These are phyloP conservation scores for Eucalyptus regnans DNA, from an alignment of 345 rosid species.

Conservation along the genomic window DNA sequence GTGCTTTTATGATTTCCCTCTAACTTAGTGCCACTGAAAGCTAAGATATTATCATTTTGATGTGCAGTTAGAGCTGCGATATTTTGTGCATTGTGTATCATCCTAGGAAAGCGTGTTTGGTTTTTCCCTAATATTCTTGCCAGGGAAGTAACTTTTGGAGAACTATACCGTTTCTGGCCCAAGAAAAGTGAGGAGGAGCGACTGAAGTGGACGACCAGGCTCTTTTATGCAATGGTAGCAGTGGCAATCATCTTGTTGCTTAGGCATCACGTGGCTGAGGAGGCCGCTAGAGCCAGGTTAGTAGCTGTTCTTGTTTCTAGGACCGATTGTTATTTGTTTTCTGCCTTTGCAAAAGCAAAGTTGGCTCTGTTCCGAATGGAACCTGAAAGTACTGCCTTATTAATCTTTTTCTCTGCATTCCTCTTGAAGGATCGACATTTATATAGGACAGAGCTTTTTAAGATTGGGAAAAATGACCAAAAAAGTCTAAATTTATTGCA, in stretches of 20 bases:
- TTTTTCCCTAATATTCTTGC: slow-evolving; percentile 98
- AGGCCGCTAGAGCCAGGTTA: slow-evolving; percentile 97
- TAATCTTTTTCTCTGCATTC: background rate
- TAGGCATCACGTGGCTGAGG: slow-evolving; percentile 97
- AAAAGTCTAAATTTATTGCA: too few species aligned
- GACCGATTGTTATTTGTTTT: background rate
- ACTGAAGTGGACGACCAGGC: slow-evolving; percentile 90
- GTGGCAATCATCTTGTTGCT: slow-evolving; percentile 64
- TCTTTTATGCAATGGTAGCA: slow-evolving; percentile 72
- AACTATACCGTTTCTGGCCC: slow-evolving; percentile 94
- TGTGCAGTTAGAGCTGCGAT: slow-evolving; percentile 73
- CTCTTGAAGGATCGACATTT: background rate
- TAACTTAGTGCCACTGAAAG: background rate
- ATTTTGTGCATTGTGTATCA: slow-evolving; percentile 60
- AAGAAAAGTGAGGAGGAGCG: slow-evolving; percentile 91
- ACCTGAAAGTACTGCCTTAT: background rate
- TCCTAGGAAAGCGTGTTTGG: slow-evolving; percentile 90
- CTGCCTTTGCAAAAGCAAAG: background rate
- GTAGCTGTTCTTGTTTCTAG: background rate
- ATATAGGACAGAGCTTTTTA: background rate
- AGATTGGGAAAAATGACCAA: too few species aligned
- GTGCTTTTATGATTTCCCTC: background rate
- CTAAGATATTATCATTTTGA: background rate
- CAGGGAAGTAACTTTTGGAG: slow-evolving; percentile 92
- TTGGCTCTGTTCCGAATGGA: background rate